Conservation (phyloP, 371 early-diverging fungal species). For the Rhizopus delemar region DNA sequence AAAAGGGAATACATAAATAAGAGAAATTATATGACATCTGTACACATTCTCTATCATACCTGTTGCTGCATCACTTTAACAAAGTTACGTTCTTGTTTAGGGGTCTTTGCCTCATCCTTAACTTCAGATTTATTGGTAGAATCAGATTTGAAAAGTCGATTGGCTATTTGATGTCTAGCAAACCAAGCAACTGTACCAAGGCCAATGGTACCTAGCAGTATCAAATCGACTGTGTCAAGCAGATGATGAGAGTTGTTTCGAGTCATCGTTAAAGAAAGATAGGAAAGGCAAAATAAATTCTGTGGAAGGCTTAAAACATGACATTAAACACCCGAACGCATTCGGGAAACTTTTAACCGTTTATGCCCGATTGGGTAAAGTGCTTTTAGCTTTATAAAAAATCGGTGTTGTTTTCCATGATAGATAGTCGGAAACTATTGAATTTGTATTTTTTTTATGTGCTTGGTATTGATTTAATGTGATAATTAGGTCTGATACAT, state of each 20-base stretch:
- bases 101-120: slow-evolving; percentile 15
- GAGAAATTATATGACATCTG: not conserved
- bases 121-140: slow-evolving; percentile 20
- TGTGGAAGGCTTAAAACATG: too few relatives aligned
- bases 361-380: too few relatives aligned
- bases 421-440: too few relatives aligned
- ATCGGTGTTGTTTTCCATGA: too few relatives aligned
- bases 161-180: slow-evolving; percentile 35
- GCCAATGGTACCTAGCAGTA: slow-evolving; percentile 54
- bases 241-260: slow-evolving; percentile 15
- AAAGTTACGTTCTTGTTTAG: slow-evolving; percentile 57
- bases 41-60: slow-evolving; percentile 1
- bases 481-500: too few relatives aligned
- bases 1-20: not conserved
- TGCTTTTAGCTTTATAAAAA: too few relatives aligned
- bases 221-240: slow-evolving; percentile 50
- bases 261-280: slow-evolving; percentile 1
- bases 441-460: too few relatives aligned
- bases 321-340: too few relatives aligned
- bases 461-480: too few relatives aligned
- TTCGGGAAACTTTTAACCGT: too few relatives aligned
- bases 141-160: slow-evolving; percentile 19
- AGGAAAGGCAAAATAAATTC: too few relatives aligned
- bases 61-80: slow-evolving; percentile 65
- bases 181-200: slow-evolving; percentile 55